Conservation (phyloP, 805 yeast genomes). For the Saturnispora silvae region DNA sequence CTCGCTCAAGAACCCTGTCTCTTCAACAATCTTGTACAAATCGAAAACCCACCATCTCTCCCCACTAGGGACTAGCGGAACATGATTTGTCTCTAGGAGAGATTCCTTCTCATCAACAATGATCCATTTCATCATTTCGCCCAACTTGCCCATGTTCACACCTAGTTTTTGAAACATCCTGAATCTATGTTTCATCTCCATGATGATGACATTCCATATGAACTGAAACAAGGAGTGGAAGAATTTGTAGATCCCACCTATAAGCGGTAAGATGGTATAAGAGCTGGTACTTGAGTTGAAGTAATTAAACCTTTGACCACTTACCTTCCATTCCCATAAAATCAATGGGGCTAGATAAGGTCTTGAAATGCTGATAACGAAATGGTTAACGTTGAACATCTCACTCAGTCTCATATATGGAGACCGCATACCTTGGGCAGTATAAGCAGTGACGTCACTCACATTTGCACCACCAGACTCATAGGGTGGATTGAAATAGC, state of each 20-base stretch:
- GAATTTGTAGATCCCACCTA: constrained; percentile 10
- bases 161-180: constrained; percentile 74
- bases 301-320: constrained; percentile 12
- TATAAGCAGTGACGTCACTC: constrained; percentile 9
- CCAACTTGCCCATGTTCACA: constrained; percentile 30
- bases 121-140: constrained; percentile 58
- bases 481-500: constrained; percentile 32
- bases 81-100: constrained; percentile 60
- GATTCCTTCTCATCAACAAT: constrained; percentile 86
- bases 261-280: background rate
- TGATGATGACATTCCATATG: constrained; percentile 44
- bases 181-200: constrained; percentile 79
- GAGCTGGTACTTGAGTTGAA: background rate
- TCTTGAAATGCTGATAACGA: constrained; percentile 81
- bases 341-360: constrained; percentile 90
- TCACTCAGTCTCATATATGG: constrained; percentile 88
- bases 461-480: constrained; percentile 28
- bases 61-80: constrained; percentile 83
- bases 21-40: constrained; percentile 69
- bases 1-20: constrained; percentile 39
- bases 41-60: constrained; percentile 53
- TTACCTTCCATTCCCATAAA: constrained; percentile 71
- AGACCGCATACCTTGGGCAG: constrained; percentile 23
- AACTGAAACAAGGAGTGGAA: constrained; percentile 25
- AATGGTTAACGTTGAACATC: constrained; percentile 89